These are phyloP conservation scores for Rosa lucieae DNA, from an alignment of 306 rosid species.

Conservation along the genomic window DNA sequence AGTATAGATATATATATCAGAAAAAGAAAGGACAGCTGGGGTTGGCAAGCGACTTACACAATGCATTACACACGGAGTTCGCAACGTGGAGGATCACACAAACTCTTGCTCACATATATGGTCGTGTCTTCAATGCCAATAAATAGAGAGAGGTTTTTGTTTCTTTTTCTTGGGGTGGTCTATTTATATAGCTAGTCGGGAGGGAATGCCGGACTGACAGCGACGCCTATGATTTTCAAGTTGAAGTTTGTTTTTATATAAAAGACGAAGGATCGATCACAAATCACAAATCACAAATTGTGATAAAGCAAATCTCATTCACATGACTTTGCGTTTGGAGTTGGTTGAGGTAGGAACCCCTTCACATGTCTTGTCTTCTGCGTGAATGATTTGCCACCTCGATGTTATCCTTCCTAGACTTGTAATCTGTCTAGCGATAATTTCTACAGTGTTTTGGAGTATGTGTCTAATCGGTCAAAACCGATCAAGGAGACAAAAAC, in stretches of 20 bases:
- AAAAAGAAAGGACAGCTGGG: neutral
- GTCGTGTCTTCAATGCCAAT: conserved; percentile 14
- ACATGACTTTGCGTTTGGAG: conserved; percentile 30
- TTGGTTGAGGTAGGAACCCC: conserved; percentile 17
- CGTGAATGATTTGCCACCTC: conserved; percentile 10
- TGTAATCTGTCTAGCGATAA: neutral
- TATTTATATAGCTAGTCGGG: conserved; percentile 8
- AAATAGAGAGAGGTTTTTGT: neutral
- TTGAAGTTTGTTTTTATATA: neutral
- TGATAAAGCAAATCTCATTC: conserved; percentile 25
- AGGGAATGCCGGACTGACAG: conserved; percentile 40
- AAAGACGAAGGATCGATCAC: neutral
- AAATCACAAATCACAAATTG: neutral
- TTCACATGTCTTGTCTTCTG: conserved; percentile 34
- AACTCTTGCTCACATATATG: conserved; percentile 5
- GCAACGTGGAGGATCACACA: conserved; percentile 24
- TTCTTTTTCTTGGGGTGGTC: neutral
- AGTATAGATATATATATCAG: neutral
- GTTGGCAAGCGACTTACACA: conserved; percentile 29
- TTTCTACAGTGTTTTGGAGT: neutral
- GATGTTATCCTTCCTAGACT: neutral
- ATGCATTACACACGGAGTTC: conserved; percentile 35
- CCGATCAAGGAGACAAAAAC: neutral
- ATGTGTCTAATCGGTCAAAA: neutral
- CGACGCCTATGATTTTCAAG: conserved; percentile 21